Evolutionary conservation across 1,284 basidiomycete species (phyloP), one percentile per base, ranked within the genome.

Genomic region (Neonothopanus nambi): DNA sequence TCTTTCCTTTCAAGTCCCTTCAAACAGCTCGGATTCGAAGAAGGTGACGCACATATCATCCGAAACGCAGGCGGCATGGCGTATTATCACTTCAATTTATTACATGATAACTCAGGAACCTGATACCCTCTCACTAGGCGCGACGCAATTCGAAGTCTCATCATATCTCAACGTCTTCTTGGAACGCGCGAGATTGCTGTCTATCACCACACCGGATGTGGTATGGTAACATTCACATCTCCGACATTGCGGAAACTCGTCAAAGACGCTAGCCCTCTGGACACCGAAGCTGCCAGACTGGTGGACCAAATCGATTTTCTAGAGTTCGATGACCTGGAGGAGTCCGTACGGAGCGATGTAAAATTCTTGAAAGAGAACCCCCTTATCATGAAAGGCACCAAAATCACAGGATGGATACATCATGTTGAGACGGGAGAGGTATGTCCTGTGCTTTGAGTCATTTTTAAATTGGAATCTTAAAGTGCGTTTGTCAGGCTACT

Each of bases 11-110:
- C 23, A 60, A 85, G 82, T 61, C 81, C 82, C 20, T 78, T 78
- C 38, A 72, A 77, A 7, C 77, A 82, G 52, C 76, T 87, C 24
- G 84, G 83, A 7, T 70, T 87, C 46, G 70, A 81, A 30, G 77
- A 84, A 54, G 85, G 86, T 46, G 84, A 87, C 50, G 81, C 84
- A 6, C 84, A 88, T 68, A 74, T 87, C 48, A 86, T 88, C 55
- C 77, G 85, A 20, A 87, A 87, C 62, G 84, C 84, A 23, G 85
- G 85, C 37, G 84, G 84, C 39, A 66, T 71, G 55, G 82, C 79
- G 83, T 85, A 65, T 74, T 18, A 18, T 35, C 24, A 3, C 59
- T 36, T 40, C 15, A 4, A 15, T 47, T 18, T n/a, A 38, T n/a
- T 13, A 28, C 23, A 17, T n/a, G 9, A 17, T 30, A 18, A n/a